Base-by-base conservation (phyloP, 352 stramenopile genomes). In the Halophytophthora polymorphica region DNA sequence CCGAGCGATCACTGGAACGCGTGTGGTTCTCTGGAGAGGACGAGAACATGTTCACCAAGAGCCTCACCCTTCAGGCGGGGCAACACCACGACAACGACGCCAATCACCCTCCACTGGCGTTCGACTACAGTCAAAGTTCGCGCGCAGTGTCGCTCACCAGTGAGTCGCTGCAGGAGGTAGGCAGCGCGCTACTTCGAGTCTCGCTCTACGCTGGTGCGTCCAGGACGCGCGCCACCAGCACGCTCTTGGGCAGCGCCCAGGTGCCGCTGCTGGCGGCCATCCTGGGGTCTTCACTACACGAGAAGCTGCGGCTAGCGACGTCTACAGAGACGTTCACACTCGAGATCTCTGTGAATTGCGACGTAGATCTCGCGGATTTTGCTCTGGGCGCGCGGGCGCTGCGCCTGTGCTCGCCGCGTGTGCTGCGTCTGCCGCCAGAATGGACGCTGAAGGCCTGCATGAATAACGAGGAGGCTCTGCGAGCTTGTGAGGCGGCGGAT, bases 81-180 rank as follows among this genome's bases (percentile, higher is more conserved):
- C 23, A 36, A 41, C 18, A 17, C 19, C 33, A 45, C 38, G 1
- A 12, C 29, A 3, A 28, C 28, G 3, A 12, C 29, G 6, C 29
- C 29, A 34, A 34, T 34, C 6, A 34, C 29, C 29, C 29, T 34
- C 12, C n/a, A 19, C 44, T 60, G 6, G 38, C 21, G 5, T 21
- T 83, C 8, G 53, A 58, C 35, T 89, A 87, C 58, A 50, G 43
- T n/a, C 78, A 90, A 41, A 73, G 55, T 49, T 88, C 78, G 0
- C 65, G 59, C 19, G 35, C 70, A 0, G 38, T 90, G 6, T 38
- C 46, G 10, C 50, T 88, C 22, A 69, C 62, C 6, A 53, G 34
- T 2, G 65, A 61, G 2, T 49, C 62, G 38, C 51, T 86, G 31
- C 58, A 69, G 37, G 64, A 71, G 38, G 56, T 90, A 31, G 36